phyloP scores from a whole-genome alignment of 2,329 filamentous ascomycete genomes.

The Drechmeria coniospora region DNA sequence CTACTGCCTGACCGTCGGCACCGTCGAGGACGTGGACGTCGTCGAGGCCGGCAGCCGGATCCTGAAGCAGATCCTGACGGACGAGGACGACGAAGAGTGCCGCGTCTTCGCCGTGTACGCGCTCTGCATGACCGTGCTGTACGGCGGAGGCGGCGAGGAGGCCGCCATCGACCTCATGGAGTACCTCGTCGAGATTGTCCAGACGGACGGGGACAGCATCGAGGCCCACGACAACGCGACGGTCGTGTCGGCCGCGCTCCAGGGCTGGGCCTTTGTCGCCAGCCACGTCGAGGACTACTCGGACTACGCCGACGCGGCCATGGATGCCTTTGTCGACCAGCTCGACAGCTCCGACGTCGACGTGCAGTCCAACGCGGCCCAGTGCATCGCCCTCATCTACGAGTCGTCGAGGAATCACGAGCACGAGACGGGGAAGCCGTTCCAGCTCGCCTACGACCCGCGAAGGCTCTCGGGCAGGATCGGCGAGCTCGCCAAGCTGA shows the following conservation, averaged over 20 bases:
- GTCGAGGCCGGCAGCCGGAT: slow-evolving; percentile 14
- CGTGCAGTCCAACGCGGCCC: slow-evolving; percentile 63
- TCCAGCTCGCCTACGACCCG: slow-evolving; percentile 35
- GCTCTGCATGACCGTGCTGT: slow-evolving; percentile 56
- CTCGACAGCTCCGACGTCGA: slow-evolving; percentile 57
- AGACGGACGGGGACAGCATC: slow-evolving; percentile 61
- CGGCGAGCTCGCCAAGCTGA: slow-evolving; percentile 28
- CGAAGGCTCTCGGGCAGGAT: slow-evolving; percentile 31
- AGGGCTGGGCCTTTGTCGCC: slow-evolving; percentile 67
- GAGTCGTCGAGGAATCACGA: slow-evolving; percentile 47
- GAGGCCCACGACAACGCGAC: slow-evolving; percentile 54
- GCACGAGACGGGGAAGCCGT: slow-evolving; percentile 30
- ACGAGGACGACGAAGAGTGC: slow-evolving; percentile 48
- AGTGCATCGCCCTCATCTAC: slow-evolving; percentile 70
- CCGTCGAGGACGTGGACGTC: slow-evolving; percentile 40
- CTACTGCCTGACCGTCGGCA: slow-evolving; percentile 52
- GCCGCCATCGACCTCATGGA: slow-evolving; percentile 58
- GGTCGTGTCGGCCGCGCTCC: slow-evolving; percentile 59
- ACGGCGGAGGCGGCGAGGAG: slow-evolving; percentile 55
- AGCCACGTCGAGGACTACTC: slow-evolving; percentile 64
- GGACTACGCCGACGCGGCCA: slow-evolving; percentile 51
- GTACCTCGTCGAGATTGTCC: slow-evolving; percentile 61
- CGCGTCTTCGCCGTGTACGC: slow-evolving; percentile 59
- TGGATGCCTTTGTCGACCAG: slow-evolving; percentile 75
- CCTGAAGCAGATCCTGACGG: slow-evolving; percentile 20